Base-by-base conservation (phyloP, 2,329 filamentous ascomycete species). In the Alternaria incomplexa region DNA sequence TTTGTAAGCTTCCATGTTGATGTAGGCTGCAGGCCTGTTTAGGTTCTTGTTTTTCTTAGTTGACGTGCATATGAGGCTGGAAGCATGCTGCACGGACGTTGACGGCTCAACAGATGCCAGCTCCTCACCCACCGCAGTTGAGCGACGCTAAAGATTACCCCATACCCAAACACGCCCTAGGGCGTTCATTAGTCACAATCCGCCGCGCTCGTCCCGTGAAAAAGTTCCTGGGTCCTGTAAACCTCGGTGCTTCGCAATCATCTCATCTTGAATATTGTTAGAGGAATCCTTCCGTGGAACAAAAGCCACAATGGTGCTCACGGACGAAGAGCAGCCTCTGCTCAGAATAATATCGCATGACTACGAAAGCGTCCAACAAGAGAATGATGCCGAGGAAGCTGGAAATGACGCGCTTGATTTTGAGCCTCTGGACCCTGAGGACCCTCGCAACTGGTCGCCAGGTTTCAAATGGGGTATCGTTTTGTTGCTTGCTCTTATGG, bases 401-500 rank as follows among this genome's bases (percentile, higher is more conserved):
- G 72, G 71, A 52, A 62, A 62, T 26, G 50, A 50, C 22, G 28
- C 15, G 65, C 30, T 73, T 70, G 73, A 75, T 47, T 79, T 79
- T 55, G 71, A 78, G 22, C 64, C 67, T 22, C 62, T 70, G 36
- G 76, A 78, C 58, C 61, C 62, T 54, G 74, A 77, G 32, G 69
- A 78, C 51, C 77, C 77, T 6, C 62, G 67, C 43, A 69, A 79
- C 45, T 80, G 77, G 77, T 66, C 72, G 3, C 17, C 58, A 20
- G 64, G 60, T 15, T 79, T 74, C 46, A 78, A 76, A 57, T 78
- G 74, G 74, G 65, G 62, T 22, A 74, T 79, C 56, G 77, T 79
- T 12, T 63, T 71, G 28, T 58, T 80, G 40, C 70, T 80, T 32
- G 75, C 77, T 17, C 69, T 68, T 15, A 75, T 75, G 70, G 75